Percentiles rank a stretch among this genome's conserved stretches.
Conservation (phyloP, 805 yeast genomes). For the Cyberlindnera bimundalis region DNA sequence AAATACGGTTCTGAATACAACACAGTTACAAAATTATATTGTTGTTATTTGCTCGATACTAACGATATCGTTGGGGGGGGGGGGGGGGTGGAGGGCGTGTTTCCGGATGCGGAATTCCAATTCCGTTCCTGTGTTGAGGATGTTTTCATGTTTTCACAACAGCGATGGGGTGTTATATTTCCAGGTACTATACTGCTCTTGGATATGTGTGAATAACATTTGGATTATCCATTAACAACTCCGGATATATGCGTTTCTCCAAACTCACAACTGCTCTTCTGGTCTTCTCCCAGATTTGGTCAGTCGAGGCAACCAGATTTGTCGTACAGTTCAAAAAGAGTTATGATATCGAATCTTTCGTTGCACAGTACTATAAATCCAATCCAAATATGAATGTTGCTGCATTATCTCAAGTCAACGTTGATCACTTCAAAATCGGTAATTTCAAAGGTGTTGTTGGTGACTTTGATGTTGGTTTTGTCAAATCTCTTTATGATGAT, state of each 20-base stretch:
- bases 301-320: constrained; percentile 14
- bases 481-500: constrained; percentile 34
- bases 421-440: constrained; percentile 30
- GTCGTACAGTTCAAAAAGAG: constrained; percentile 29
- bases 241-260: no score
- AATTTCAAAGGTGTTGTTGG: constrained; percentile 35
- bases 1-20: no score
- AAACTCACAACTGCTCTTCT: neutral
- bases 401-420: constrained; percentile 15
- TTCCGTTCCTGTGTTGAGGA: constrained; percentile 8
- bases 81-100: no score
- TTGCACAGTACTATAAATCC: constrained; percentile 16
- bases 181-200: no score
- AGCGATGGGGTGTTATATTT: no score
- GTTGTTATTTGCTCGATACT: no score
- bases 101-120: constrained; percentile 7
- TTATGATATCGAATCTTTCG: constrained; percentile 18
- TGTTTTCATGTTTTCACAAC: no score
- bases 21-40: no score
- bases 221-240: no score
- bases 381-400: constrained; percentile 10
- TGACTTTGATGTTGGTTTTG: constrained; percentile 30
- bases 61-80: no score
- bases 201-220: no score
- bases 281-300: neutral